Evolutionary conservation across 257 asterid species (phyloP).

Genomic region (Nicotiana attenuata): DNA sequence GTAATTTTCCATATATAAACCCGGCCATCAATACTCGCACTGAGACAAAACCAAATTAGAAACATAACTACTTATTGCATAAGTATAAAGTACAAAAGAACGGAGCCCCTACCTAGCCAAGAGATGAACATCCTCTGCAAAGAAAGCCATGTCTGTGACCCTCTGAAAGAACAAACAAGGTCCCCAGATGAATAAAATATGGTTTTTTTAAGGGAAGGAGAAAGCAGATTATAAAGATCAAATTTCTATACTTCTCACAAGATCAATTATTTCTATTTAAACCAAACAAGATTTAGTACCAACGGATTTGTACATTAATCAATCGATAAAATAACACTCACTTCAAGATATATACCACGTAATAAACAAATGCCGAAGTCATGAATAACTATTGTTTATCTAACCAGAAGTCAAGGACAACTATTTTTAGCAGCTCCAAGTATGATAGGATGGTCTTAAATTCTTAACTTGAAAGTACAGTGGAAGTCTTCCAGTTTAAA

Average conservation of each 20-base stretch:
- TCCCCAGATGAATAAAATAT: not conserved
- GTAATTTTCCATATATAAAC: slow-evolving; percentile 89
- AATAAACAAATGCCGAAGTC: not conserved
- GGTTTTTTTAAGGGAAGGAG: not conserved
- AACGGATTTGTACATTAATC: not conserved
- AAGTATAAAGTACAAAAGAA: too few relatives aligned
- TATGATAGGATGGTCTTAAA: not conserved
- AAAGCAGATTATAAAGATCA: not conserved
- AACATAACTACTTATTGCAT: not conserved
- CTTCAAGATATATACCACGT: not conserved
- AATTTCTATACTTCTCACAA: not conserved
- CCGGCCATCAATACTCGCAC: slow-evolving; percentile 96
- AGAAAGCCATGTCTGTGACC: slow-evolving; percentile 99
- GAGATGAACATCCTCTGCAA: slow-evolving; percentile 97
- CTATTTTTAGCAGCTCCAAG: not conserved
- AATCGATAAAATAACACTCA: not conserved
- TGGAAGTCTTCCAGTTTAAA: not conserved
- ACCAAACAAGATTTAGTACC: not conserved
- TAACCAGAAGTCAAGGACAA: not conserved
- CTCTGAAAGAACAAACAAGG: slow-evolving; percentile 53
- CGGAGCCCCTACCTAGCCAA: slow-evolving; percentile 66
- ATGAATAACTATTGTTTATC: not conserved
- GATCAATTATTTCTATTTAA: too few relatives aligned
- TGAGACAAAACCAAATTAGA: slow-evolving; percentile 30
- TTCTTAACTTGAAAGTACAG: not conserved